Evolutionary conservation across 331 rosid genomes (phyloP).

Genomic region (Spiraea crenata): DNA sequence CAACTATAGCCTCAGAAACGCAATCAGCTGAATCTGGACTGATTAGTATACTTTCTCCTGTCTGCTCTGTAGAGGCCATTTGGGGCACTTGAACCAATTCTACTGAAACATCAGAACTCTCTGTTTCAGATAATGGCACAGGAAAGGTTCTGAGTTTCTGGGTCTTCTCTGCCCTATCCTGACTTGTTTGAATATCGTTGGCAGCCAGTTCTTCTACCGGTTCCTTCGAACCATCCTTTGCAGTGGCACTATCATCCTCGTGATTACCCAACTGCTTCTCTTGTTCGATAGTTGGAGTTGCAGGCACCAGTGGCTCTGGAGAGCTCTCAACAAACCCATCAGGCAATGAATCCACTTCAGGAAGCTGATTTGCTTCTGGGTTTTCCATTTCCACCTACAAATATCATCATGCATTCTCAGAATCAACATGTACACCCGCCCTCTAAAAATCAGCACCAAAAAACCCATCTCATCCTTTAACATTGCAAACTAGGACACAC

Average conservation of each 20-base stretch:
- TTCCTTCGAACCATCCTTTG: constrained; percentile 36
- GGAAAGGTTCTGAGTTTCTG: constrained; percentile 40
- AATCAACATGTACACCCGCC: constrained; percentile 18
- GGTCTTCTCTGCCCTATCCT: constrained; percentile 42
- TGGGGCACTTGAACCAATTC: constrained; percentile 34
- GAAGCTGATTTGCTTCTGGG: constrained; percentile 81
- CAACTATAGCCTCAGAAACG: constrained; percentile 33
- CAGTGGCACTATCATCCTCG: constrained; percentile 38
- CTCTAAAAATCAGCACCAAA: not conserved
- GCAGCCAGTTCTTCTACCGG: constrained; percentile 29
- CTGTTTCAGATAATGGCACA: constrained; percentile 45
- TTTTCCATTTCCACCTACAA: constrained; percentile 68
- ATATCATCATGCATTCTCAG: constrained; percentile 30
- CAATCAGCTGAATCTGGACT: constrained; percentile 28
- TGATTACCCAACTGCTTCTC: constrained; percentile 46
- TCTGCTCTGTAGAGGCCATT: constrained; percentile 36
- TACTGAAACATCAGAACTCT: constrained; percentile 40
- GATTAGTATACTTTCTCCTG: constrained; percentile 44
- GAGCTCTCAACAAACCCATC: constrained; percentile 89
- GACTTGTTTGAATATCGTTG: constrained; percentile 41
- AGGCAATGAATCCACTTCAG: constrained; percentile 89
- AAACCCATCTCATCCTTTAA: not conserved
- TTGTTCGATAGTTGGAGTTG: constrained; percentile 53
- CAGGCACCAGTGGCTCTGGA: constrained; percentile 60
- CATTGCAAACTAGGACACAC: too few relatives aligned